Base-by-base conservation (phyloP, 2,329 filamentous ascomycete species). In the Arthrobotrys sinensis region DNA sequence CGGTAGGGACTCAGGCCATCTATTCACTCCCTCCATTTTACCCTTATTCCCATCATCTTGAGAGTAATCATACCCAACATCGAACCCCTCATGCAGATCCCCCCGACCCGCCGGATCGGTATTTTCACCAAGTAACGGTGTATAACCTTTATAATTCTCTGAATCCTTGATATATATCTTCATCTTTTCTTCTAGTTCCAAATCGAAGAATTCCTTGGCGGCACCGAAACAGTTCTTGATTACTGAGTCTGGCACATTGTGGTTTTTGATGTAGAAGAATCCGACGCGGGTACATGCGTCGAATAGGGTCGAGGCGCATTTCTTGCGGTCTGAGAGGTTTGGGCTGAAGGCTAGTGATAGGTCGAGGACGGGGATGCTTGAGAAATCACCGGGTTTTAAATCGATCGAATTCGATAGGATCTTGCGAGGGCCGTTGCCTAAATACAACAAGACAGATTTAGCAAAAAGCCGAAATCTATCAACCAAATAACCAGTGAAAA, bases 341-440 rank as follows among this genome's bases (percentile, higher is more conserved):
- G 81, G 69, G 62, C 85, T 84, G 67, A 86, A 85, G 70, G 85
- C 84, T 11, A 82, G 81, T 0, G 84, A 84, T 5, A 89, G 82
- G 80, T 89, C 87, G 64, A 90, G 87, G 48, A 89, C 81, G 1
- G 88, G 88, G 11, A 89, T 87, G 81, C 89, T 86, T 80, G 83
- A 43, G 34, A 80, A 80, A 40, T 55, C 53, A 12, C 75, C 75
- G 10, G 67, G 50, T 60, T 72, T 63, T 2, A 78, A 36, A 14
- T 78, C 67, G 38, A 78, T 78, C 0, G 75, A 72, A 21, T 78
- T 78, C 5, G 75, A 78, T 7, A 78, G 53, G 24, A 78, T 78
- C 62, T 78, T 78, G 38, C 75, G 67, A 4, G 75, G 62, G n/a
- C 75, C 75, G 24, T 78, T 78, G 10, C 75, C 75, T 78, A 32